Evolutionary conservation across 2,329 filamentous ascomycete species (phyloP).

Genomic region (Seiridium unicorne): DNA sequence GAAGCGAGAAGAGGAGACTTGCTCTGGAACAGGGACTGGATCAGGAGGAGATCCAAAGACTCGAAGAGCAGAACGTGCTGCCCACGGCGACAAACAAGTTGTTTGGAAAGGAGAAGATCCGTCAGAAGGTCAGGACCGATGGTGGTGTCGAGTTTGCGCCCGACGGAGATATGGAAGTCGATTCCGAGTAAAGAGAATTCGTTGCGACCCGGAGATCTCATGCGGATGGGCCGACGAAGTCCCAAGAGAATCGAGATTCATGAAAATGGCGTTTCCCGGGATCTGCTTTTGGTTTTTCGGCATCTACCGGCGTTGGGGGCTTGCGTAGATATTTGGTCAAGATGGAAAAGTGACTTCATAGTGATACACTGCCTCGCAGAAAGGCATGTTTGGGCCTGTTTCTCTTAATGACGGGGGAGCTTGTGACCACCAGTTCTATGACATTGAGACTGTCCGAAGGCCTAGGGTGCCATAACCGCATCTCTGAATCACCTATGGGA

Average conservation of each 20-base stretch:
- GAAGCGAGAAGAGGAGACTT: slow-evolving; percentile 59
- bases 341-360: slow-evolving; percentile 5
- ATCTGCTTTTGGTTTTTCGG: slow-evolving; percentile 18
- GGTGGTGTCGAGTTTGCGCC: slow-evolving; percentile 41
- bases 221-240: neutral
- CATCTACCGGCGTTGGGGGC: slow-evolving; percentile 28
- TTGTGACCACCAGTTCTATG: neutral
- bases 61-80: slow-evolving; percentile 26
- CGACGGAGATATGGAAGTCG: slow-evolving; percentile 40
- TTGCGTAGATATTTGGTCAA: slow-evolving; percentile 3
- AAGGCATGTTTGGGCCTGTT: neutral
- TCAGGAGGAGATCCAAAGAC: slow-evolving; percentile 32
- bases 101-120: slow-evolving; percentile 38
- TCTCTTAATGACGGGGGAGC: neutral
- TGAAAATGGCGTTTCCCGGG: slow-evolving; percentile 20
- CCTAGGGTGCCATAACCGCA: too few relatives aligned
- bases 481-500: too few relatives aligned
- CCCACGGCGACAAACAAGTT: slow-evolving; percentile 30
- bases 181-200: slow-evolving; percentile 24
- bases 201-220: slow-evolving; percentile 10
- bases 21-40: slow-evolving; percentile 35
- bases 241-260: neutral
- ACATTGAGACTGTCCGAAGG: neutral
- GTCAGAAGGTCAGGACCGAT: slow-evolving; percentile 35
- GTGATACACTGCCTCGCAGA: neutral